phyloP scores from a whole-genome alignment of 768 basidiomycete species.

The Chalciporus chontae region DNA sequence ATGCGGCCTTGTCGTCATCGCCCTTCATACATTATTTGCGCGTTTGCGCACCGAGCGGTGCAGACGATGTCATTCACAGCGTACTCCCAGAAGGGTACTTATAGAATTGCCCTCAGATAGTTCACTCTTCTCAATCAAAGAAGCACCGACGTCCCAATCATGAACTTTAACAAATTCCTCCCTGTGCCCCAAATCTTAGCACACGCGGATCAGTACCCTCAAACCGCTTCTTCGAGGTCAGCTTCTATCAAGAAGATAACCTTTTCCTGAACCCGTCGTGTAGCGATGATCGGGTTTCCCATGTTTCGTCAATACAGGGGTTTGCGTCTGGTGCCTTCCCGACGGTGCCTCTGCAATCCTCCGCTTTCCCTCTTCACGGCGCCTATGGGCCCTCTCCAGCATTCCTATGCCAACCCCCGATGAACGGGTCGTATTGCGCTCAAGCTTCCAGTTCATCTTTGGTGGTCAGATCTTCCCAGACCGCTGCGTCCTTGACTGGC shows the following conservation, averaged over 20 bases:
- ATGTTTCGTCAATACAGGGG: not conserved
- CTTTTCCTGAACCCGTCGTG: conserved; percentile 3
- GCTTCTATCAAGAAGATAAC: conserved; percentile 5
- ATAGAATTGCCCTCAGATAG: conserved; percentile 10
- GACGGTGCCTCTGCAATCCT: conserved; percentile 2
- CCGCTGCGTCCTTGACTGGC: conserved; percentile 1
- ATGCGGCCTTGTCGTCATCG: conserved; percentile 21
- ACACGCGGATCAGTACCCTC: not conserved
- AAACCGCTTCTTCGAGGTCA: conserved; percentile 11
- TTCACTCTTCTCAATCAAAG: conserved; percentile 20
- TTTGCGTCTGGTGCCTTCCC: not conserved
- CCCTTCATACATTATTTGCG: conserved; percentile 8
- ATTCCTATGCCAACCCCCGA: not conserved
- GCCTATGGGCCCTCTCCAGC: not conserved
- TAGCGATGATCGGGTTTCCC: conserved; percentile 11
- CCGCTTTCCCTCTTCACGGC: not conserved
- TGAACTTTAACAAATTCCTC: not conserved
- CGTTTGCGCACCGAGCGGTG: conserved; percentile 13
- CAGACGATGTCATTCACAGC: conserved; percentile 15
- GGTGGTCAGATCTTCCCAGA: conserved; percentile 5
- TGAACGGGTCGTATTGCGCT: not conserved
- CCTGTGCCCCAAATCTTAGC: conserved; percentile 1
- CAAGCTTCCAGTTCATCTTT: conserved; percentile 6
- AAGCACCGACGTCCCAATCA: conserved; percentile 8
- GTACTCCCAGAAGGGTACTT: conserved; percentile 15